Evolutionary conservation across 495 filamentous ascomycete genomes (phyloP), one percentile per base, ranked within the genome.

Genomic region (Neurospora pannonica): DNA sequence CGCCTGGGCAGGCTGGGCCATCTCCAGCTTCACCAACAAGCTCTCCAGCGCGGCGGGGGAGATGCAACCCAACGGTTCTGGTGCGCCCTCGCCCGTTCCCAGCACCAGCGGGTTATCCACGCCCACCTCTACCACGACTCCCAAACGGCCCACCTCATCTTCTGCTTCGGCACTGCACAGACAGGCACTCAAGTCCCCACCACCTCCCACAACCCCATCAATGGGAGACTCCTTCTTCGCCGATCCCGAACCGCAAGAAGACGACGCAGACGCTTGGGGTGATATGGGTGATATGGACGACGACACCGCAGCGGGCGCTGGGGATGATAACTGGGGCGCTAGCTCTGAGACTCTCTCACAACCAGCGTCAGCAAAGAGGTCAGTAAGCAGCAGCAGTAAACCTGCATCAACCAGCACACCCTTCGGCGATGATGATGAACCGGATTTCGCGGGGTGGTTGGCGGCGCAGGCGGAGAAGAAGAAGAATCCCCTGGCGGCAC

Each of bases 11-110:
- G 96, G 97, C 54, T 99, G 96, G 96, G 96, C 96, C 0, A 97
- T 99, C 67, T 97, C 96, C 3, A 97, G 93, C n/a, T 98, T 99
- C 82, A 97, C 96, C 5, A 97, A 97, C 82, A 98, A 97, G 78
- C 79, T 99, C 37, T 89, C 92, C 15, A 82, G 93, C 4, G 93
- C 94, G 3, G 91, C 90, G 37, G 96, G 96, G 21, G 92, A 97
- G 67, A 98, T 99, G 69, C 87, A 94, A 15, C 46, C 72, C n/a
- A 80, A 77, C 28, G 82, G 79, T 4, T 60, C 75, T 8, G 70
- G 76, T 4, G 71, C 76, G 0, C 39, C 81, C 24, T 70, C 78
- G 2, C 72, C 77, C 5, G 37, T 76, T 73, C 78, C 28, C 76
- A 77, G 70, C 74, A 74, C 28, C 77, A 77, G 71, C 73, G 75